Evolutionary conservation across 164 flowering plant species (phyloP), one percentile per base, ranked within the genome.

Genomic region (Vitis labrusca): DNA sequence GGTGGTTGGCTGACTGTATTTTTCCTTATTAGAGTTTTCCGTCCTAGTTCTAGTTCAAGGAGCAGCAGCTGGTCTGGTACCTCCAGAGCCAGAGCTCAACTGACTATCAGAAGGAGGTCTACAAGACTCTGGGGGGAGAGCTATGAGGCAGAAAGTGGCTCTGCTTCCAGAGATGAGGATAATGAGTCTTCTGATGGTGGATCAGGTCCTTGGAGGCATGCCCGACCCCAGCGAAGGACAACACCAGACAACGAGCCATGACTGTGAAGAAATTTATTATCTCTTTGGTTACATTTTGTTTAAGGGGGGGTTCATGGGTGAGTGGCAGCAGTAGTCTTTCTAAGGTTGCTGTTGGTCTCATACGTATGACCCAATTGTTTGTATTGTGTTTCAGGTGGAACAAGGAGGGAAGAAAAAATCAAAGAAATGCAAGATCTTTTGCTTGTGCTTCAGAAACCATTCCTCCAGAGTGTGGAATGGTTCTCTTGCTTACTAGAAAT

Each of bases 81-180:
- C 13, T 82, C 93, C n/a, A 82, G 94, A 73, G 73, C 83, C 17
- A 82, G 90, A 72, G 88, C 84, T 5, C 86, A 80, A 50, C 58
- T 78, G 17, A 80, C 87, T 66, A 67, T 78, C 8, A 81, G 91
- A 54, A 79, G 89, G 74, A 79, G 91, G 69, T 63, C 89, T 3
- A 50, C 75, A 2, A 71, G 82, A 66, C 82, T 82, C 5, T 89
- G 92, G 97, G 94, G 94, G 1, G 94, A 88, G 81, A 85, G 73
- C 73, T 71, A 71, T 70, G 93, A 92, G 30, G 78, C 74, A 15
- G 89, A 82, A 55, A 62, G 65, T 50, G 84, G 73, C 0, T 68
- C 89, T 60, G 65, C 80, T 64, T 50, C 87, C 9, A 77, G 79
- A 69, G 91, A 82, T 12, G 89, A 78, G 48, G 87, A 76, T 1